A percentile compares a stretch with the other conserved stretches of the same genome.
Conservation (phyloP, 805 yeast genomes). For the Kodamaea leandrae region DNA sequence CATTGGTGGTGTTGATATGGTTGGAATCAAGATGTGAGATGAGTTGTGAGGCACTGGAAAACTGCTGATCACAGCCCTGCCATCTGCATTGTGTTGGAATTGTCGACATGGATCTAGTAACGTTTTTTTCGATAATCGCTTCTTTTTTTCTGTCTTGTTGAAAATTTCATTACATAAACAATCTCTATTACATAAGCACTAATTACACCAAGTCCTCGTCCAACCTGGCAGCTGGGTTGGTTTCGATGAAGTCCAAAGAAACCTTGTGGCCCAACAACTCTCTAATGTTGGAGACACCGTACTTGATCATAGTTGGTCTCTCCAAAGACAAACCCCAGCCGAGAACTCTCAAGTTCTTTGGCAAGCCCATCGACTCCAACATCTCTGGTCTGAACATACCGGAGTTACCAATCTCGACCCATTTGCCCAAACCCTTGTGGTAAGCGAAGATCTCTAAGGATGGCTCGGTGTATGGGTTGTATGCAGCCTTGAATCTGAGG, state of each 20-base stretch:
- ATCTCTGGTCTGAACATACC: slow-evolving; percentile 99
- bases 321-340: slow-evolving; percentile 98
- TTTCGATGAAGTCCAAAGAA: slow-evolving; percentile 87
- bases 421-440: slow-evolving; percentile 89
- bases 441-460: slow-evolving; percentile 95
- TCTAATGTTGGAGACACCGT: slow-evolving; percentile 92
- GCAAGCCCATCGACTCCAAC: slow-evolving; percentile 98
- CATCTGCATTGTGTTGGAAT: slow-evolving; percentile 7
- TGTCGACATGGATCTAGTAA: no score
- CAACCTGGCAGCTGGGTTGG: slow-evolving; percentile 95
- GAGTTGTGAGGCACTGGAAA: no score
- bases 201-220: slow-evolving; percentile 51
- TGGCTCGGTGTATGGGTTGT: slow-evolving; percentile 99
- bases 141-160: background rate
- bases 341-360: slow-evolving; percentile 85
- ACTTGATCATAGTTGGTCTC: slow-evolving; percentile 99
- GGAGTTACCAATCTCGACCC: slow-evolving; percentile 99
- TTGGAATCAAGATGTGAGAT: background rate
- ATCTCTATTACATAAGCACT: slow-evolving; percentile 5
- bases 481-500: slow-evolving; percentile 96
- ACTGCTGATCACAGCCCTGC: background rate
- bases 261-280: slow-evolving; percentile 97
- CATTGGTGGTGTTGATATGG: no score
- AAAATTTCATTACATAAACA: slow-evolving; percentile 2
- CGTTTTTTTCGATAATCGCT: background rate